Percentiles rank a stretch among this genome's conserved stretches.
phyloP scores from a whole-genome alignment of 2,329 filamentous ascomycete genomes.

The Epichloe sylvatica region DNA sequence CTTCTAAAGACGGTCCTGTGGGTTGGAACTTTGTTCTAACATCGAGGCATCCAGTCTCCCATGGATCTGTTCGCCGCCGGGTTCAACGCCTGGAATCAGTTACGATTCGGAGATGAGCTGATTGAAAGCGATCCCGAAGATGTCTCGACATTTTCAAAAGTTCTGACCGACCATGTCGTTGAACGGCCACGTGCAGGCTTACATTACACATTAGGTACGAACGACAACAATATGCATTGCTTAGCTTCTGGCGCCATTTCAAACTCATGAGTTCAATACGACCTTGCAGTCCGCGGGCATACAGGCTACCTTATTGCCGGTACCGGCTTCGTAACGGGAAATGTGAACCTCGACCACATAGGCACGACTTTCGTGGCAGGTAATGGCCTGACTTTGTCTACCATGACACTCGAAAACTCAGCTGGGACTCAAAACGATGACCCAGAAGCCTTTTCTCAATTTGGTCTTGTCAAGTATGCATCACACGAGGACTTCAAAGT shows the following conservation, averaged over 20 bases:
- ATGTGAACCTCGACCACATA: background rate
- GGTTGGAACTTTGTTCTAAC: background rate
- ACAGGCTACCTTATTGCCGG: background rate
- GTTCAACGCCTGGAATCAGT: slow-evolving; percentile 46
- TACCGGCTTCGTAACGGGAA: background rate
- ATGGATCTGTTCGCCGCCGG: slow-evolving; percentile 42
- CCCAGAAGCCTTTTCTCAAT: background rate
- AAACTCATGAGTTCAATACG: background rate
- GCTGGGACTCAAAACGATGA: background rate
- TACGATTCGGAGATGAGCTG: slow-evolving; percentile 22
- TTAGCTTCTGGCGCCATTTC: background rate
- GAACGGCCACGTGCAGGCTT: slow-evolving; percentile 21
- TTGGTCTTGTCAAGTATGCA: slow-evolving; percentile 11
- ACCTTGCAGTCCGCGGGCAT: slow-evolving; percentile 1
- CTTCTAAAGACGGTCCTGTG: background rate
- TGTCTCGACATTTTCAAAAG: slow-evolving; percentile 27
- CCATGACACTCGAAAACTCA: background rate
- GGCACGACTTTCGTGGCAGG: background rate
- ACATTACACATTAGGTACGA: slow-evolving; percentile 35
- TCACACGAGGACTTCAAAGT: slow-evolving; percentile 10
- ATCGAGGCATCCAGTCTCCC: background rate
- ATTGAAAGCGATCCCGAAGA: slow-evolving; percentile 29
- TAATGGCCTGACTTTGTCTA: background rate
- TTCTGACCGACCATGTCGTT: slow-evolving; percentile 26
- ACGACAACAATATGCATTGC: background rate